Evolutionary conservation across 305 asterid genomes (phyloP), one percentile per base, ranked within the genome.

Genomic region (Salvia sclarea): DNA sequence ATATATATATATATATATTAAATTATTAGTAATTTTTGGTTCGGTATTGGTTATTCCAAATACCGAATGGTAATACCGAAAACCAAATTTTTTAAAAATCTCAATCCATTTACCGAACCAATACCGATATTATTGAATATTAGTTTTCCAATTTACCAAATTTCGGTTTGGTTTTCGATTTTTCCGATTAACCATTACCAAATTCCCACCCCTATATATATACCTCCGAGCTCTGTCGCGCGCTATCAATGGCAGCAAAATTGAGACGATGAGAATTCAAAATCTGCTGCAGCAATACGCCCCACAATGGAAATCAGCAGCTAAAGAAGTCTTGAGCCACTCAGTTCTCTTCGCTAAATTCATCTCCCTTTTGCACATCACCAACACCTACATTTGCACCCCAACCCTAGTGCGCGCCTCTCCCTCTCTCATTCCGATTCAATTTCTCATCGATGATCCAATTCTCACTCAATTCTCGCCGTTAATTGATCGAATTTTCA

Each of bases 321-420:
- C 91, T 43, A 88, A 82, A 40, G 96, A 86, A 58, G 80, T 75
- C 24, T 10, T 83, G 50, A 78, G 76, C 53, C 92, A 82, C 71
- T 73, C 92, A 60, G 3, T 85, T 47, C 73, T 79, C 62, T 6
- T 88, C 35, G 83, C 85, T 40, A 86, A 88, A 53, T 88, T 90
- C 69, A 76, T 93, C 40, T 86, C 94, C 52, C 78, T 88, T 33
- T 68, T 88, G 63, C 97, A 93, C 83, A 57, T 90, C 74, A 84
- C 93, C 58, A 76, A 85, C 64, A 74, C 80, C 52, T 90, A 90
- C 77, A 63, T 88, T 71, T 74, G 80, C 78, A 82, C 96, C 43
- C 84, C 94, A 50, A 74, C 85, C 66, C 80, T 88, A 40, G 96
- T 91, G 80, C 10, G 66, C 56, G 60, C 25, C 54, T 33, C 55